Conservation (phyloP, 2,329 filamentous ascomycete genomes). For the Apiospora arundinis region DNA sequence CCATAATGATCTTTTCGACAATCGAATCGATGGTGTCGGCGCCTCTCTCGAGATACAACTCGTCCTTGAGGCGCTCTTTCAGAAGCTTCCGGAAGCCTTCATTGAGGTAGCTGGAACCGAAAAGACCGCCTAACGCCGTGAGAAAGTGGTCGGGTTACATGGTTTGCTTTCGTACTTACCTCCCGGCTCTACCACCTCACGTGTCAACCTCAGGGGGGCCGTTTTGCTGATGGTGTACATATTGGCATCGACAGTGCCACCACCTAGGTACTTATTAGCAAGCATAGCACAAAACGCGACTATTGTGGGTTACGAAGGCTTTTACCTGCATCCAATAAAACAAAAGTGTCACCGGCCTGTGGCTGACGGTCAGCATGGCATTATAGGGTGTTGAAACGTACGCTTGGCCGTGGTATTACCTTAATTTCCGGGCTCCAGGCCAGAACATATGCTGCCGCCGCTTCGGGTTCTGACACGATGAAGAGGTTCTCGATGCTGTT, state of each 20-base stretch:
- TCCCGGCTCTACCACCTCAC: conserved; percentile 28
- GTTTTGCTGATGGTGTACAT: conserved; percentile 35
- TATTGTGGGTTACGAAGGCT: neutral
- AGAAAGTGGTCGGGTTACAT: neutral
- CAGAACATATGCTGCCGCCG: conserved; percentile 37
- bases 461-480: conserved; percentile 39
- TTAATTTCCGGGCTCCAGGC: conserved; percentile 25
- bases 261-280: conserved; percentile 25
- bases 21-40: conserved; percentile 27
- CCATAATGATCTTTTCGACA: conserved; percentile 29
- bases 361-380: neutral
- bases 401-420: conserved; percentile 17
- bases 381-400: neutral
- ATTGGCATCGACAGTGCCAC: conserved; percentile 38
- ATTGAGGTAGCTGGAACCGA: conserved; percentile 41
- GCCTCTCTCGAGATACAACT: conserved; percentile 36
- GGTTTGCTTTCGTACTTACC: conserved; percentile 26
- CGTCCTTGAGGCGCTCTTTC: conserved; percentile 22
- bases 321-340: neutral
- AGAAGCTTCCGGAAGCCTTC: conserved; percentile 31
- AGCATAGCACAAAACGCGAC: neutral
- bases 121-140: conserved; percentile 31
- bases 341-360: neutral
- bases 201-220: conserved; percentile 33
- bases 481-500: conserved; percentile 37